A percentile compares a stretch with the other conserved stretches of the same genome.
Evolutionary conservation across 768 basidiomycete genomes (phyloP).

Genomic region (Phylloporus sp.): DNA sequence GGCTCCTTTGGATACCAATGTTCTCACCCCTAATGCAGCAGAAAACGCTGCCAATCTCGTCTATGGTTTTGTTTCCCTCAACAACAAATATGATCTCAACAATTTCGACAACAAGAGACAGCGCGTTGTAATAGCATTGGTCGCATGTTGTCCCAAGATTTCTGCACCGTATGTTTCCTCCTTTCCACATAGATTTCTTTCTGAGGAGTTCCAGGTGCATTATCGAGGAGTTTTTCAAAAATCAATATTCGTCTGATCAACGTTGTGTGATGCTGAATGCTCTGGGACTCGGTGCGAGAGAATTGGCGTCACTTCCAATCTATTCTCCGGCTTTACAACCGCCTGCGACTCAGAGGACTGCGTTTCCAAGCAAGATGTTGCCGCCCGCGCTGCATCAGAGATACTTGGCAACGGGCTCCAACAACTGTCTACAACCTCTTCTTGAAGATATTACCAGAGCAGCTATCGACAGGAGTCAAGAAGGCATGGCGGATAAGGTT

Average conservation of each 20-base stretch:
- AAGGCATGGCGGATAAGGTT: conserved; percentile 48
- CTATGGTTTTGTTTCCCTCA: conserved; percentile 66
- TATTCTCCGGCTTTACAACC: conserved; percentile 28
- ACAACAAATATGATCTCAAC: conserved; percentile 82
- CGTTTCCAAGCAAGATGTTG: conserved; percentile 81
- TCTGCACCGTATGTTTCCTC: conserved; percentile 67
- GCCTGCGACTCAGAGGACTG: conserved; percentile 32
- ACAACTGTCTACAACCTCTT: conserved; percentile 47
- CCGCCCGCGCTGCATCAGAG: conserved; percentile 67
- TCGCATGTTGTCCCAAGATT: conserved; percentile 72
- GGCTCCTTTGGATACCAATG: neutral
- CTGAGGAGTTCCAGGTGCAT: conserved; percentile 51
- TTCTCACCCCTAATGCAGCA: conserved; percentile 43
- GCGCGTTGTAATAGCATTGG: conserved; percentile 71
- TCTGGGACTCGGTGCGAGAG: conserved; percentile 80
- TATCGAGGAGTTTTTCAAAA: conserved; percentile 91
- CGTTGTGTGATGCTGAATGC: conserved; percentile 84
- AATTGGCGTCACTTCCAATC: conserved; percentile 56
- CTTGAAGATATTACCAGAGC: conserved; percentile 59
- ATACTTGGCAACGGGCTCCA: conserved; percentile 48
- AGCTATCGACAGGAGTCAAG: conserved; percentile 60
- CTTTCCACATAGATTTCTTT: neutral
- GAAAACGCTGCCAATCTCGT: conserved; percentile 87
- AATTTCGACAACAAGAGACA: conserved; percentile 76
- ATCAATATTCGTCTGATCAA: conserved; percentile 86